phyloP scores from a whole-genome alignment of 192 early-diverging fungal species.

The Neocallimastix lanati region DNA sequence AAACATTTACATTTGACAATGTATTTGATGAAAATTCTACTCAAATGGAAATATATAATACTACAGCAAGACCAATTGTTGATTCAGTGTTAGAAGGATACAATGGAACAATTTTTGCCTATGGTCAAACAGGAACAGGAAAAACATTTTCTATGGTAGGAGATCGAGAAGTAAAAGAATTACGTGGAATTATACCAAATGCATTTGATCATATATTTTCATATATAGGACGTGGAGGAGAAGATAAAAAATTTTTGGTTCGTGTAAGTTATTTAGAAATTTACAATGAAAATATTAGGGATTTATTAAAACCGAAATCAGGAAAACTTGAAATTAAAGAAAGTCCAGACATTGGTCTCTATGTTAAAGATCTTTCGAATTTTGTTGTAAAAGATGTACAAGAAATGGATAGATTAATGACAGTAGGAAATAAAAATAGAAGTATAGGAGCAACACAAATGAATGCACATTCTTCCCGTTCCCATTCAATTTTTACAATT shows the following conservation, averaged over 20 bases:
- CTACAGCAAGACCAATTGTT: constrained; percentile 43
- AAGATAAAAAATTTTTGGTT: constrained; percentile 54
- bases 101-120: constrained; percentile 45
- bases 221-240: constrained; percentile 22
- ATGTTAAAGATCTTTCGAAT: constrained; percentile 36
- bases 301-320: constrained; percentile 55
- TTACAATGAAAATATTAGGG: constrained; percentile 83
- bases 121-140: constrained; percentile 45
- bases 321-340: constrained; percentile 41
- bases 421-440: constrained; percentile 52
- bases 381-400: constrained; percentile 42
- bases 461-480: constrained; percentile 67
- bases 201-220: constrained; percentile 45
- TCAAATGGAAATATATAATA: constrained; percentile 19
- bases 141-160: constrained; percentile 64
- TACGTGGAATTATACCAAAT: constrained; percentile 46
- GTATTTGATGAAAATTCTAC: constrained; percentile 15
- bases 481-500: constrained; percentile 58
- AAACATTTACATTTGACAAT: constrained; percentile 11
- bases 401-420: constrained; percentile 45
- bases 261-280: constrained; percentile 82
- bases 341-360: constrained; percentile 37
- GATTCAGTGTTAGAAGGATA: constrained; percentile 49
- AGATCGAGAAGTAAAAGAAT: constrained; percentile 40
- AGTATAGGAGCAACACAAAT: constrained; percentile 47